phyloP scores from a whole-genome alignment of 257 asterid species.

The Solanum tacnaense region DNA sequence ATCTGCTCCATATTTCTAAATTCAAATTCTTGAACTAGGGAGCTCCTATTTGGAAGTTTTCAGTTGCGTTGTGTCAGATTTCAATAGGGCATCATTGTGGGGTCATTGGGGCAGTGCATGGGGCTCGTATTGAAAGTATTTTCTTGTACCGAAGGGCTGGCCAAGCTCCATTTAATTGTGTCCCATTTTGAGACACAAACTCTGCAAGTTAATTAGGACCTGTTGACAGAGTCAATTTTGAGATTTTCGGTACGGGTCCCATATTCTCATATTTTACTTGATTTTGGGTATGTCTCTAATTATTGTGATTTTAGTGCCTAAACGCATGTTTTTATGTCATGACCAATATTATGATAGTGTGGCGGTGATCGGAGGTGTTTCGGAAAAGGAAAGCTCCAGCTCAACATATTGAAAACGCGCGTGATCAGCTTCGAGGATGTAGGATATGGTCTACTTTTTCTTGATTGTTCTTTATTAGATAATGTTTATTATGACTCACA shows the following conservation, averaged over 20 bases:
- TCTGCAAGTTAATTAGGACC: not conserved
- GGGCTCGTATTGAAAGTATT: not conserved
- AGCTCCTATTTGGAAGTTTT: not conserved
- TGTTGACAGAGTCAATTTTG: no score
- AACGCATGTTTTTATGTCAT: not conserved
- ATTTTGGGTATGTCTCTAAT: not conserved
- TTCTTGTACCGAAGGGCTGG: not conserved
- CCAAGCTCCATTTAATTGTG: not conserved
- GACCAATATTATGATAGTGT: not conserved
- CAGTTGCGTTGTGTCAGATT: not conserved
- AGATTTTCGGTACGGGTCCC: no score
- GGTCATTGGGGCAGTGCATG: not conserved
- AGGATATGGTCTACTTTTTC: not conserved
- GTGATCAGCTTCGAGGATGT: not conserved
- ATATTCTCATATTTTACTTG: not conserved
- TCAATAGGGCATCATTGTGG: not conserved
- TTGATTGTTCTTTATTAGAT: not conserved
- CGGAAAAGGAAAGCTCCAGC: not conserved
- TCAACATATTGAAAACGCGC: not conserved
- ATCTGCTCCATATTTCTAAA: not conserved
- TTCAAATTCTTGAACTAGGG: not conserved
- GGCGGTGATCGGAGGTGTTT: not conserved
- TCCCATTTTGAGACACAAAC: not conserved
- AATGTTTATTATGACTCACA: not conserved
- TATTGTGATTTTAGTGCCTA: not conserved